Evolutionary conservation across 2,329 filamentous ascomycete genomes (phyloP).

Genomic region (Pseudogymnoascus sp.): DNA sequence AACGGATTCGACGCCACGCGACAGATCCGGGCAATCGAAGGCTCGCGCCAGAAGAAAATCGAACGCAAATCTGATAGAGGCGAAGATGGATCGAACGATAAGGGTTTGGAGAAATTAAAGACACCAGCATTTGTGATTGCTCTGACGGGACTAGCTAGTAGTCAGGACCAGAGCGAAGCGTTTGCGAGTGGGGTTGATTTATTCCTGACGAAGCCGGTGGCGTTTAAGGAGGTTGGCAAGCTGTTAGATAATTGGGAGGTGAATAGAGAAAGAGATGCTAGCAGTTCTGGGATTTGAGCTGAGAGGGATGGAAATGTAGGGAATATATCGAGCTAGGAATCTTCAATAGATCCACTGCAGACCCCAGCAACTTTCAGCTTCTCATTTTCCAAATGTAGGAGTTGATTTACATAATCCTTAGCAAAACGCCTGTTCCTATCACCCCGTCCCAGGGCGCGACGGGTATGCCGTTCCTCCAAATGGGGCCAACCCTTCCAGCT

Average conservation of each 20-base stretch:
- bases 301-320: too few relatives aligned
- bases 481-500: too few relatives aligned
- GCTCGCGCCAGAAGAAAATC: slow-evolving; percentile 17
- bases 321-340: too few relatives aligned
- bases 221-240: slow-evolving; percentile 33
- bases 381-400: too few relatives aligned
- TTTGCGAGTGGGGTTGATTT: slow-evolving; percentile 29
- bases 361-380: too few relatives aligned
- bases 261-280: slow-evolving; percentile 20
- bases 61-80: slow-evolving; percentile 18
- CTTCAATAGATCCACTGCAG: too few relatives aligned
- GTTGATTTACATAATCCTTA: too few relatives aligned
- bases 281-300: too few relatives aligned
- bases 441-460: too few relatives aligned
- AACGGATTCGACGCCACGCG: slow-evolving; percentile 41
- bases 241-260: slow-evolving; percentile 30
- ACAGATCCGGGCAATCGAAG: slow-evolving; percentile 40
- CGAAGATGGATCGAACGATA: slow-evolving; percentile 17
- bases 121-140: slow-evolving; percentile 30
- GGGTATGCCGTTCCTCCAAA: too few relatives aligned
- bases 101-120: slow-evolving; percentile 15
- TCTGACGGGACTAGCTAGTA: slow-evolving; percentile 30
- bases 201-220: slow-evolving; percentile 33
- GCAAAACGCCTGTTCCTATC: too few relatives aligned
- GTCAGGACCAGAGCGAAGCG: slow-evolving; percentile 29